phyloP scores from a whole-genome alignment of 2,329 filamentous ascomycete species.

The Colletotrichum sp. region DNA sequence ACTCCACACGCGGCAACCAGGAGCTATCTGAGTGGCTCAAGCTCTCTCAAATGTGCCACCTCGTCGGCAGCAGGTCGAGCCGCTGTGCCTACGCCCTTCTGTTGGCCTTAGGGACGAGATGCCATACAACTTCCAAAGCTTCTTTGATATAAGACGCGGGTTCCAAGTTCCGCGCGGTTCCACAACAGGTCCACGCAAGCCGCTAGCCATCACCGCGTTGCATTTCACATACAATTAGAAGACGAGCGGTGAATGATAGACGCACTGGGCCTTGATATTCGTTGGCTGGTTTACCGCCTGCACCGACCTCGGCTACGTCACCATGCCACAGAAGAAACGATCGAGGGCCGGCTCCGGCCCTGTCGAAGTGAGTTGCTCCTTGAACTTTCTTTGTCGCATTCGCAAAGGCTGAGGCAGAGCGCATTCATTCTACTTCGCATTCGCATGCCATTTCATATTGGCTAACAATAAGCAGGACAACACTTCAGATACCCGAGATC shows the following conservation, averaged over 20 bases:
- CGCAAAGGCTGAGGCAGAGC: not conserved
- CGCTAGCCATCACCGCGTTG: not conserved
- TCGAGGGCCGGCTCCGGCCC: not conserved
- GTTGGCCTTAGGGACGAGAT: not conserved
- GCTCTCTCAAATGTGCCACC: not conserved
- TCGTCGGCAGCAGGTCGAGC: not conserved
- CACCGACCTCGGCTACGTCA: not conserved
- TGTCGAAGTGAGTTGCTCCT: not conserved
- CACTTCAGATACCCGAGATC: not conserved
- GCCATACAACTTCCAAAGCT: not conserved
- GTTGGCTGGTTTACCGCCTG: not conserved
- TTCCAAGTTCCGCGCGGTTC: not conserved
- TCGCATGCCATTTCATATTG: not conserved
- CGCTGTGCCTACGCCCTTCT: not conserved
- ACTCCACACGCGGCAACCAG: not conserved
- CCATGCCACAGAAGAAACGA: not conserved
- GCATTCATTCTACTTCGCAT: not conserved
- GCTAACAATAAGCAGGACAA: not conserved
- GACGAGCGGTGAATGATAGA: not conserved
- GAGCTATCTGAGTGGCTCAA: not conserved
- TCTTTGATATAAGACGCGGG: not conserved
- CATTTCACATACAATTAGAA: not conserved
- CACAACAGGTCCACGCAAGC: not conserved
- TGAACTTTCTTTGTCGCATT: not conserved
- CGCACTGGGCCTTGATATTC: not conserved